Conservation (phyloP, 148 eudicot species). For the Silene latifolia region DNA sequence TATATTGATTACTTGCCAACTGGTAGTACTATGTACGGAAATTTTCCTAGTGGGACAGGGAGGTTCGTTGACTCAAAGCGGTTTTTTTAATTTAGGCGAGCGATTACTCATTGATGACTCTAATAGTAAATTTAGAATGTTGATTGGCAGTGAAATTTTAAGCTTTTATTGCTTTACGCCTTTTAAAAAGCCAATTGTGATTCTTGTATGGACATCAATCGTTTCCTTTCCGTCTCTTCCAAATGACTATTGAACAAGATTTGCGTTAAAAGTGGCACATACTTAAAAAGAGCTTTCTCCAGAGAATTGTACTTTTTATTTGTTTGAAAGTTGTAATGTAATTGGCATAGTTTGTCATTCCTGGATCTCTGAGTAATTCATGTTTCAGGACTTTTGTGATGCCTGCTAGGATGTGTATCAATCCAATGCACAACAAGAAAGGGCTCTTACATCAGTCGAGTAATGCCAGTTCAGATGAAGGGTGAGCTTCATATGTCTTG, state of each 20-base stretch:
- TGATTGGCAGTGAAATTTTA: not conserved
- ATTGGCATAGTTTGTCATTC: not conserved
- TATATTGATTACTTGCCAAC: no score
- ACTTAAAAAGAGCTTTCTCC: no score
- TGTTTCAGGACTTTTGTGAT: slow-evolving; percentile 84
- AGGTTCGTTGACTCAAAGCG: no score
- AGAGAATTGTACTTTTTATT: not conserved
- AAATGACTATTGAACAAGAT: not conserved
- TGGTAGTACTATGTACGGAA: no score
- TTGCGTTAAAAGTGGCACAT: not conserved
- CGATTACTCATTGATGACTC: not conserved
- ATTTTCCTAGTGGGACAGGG: no score
- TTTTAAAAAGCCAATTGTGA: not conserved
- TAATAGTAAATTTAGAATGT: not conserved
- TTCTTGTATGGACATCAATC: not conserved
- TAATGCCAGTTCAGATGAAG: slow-evolving; percentile 51
- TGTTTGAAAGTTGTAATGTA: not conserved
- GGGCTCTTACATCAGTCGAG: slow-evolving; percentile 60
- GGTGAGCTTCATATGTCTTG: slow-evolving; percentile 35
- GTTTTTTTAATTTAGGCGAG: not conserved
- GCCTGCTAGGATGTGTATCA: slow-evolving; percentile 96
- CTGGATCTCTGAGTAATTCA: slow-evolving; percentile 5
- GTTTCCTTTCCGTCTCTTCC: not conserved
- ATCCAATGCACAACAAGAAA: slow-evolving; percentile 83
- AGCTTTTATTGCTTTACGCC: not conserved